These are phyloP conservation scores for Xylariaceae sp. DNA, from an alignment of 2,329 filamentous ascomycete species.

Conservation along the genomic window DNA sequence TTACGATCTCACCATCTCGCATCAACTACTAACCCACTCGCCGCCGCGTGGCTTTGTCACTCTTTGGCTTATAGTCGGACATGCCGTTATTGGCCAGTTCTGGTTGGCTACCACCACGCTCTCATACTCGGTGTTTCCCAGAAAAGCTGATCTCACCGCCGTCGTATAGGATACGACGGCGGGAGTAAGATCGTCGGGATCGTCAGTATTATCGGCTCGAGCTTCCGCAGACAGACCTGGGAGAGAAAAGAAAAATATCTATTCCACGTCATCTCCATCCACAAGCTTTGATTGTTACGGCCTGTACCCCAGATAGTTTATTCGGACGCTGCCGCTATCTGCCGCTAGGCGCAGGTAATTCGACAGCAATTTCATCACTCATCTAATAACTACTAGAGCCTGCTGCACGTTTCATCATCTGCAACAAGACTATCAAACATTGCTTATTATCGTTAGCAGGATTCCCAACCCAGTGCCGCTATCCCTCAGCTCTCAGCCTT, in stretches of 20 bases:
- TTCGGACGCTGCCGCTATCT: slow-evolving; percentile 12
- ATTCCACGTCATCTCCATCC: background rate
- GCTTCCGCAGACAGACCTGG: background rate
- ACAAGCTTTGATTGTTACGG: background rate
- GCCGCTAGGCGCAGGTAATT: background rate
- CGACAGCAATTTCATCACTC: background rate
- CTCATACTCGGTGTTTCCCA: background rate
- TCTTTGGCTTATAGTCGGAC: slow-evolving; percentile 1
- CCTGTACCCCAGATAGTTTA: slow-evolving; percentile 1
- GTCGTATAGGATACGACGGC: background rate
- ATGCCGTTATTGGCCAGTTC: slow-evolving; percentile 15
- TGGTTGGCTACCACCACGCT: background rate
- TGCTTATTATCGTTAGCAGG: slow-evolving; percentile 13
- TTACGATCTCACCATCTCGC: slow-evolving; percentile 18
- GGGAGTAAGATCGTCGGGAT: slow-evolving; percentile 5
- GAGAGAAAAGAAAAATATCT: too few relatives aligned
- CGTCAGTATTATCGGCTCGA: background rate
- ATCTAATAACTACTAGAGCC: slow-evolving; percentile 15
- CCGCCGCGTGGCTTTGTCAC: slow-evolving; percentile 22
- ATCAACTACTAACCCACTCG: slow-evolving; percentile 21
- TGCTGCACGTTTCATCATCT: slow-evolving; percentile 22
- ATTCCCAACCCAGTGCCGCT: slow-evolving; percentile 20
- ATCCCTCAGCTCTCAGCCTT: slow-evolving; percentile 20
- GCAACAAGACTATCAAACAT: slow-evolving; percentile 15
- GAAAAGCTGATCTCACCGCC: background rate